These are phyloP conservation scores for Botryotinia calthae DNA, from an alignment of 2,329 filamentous ascomycete genomes.

Conservation along the genomic window DNA sequence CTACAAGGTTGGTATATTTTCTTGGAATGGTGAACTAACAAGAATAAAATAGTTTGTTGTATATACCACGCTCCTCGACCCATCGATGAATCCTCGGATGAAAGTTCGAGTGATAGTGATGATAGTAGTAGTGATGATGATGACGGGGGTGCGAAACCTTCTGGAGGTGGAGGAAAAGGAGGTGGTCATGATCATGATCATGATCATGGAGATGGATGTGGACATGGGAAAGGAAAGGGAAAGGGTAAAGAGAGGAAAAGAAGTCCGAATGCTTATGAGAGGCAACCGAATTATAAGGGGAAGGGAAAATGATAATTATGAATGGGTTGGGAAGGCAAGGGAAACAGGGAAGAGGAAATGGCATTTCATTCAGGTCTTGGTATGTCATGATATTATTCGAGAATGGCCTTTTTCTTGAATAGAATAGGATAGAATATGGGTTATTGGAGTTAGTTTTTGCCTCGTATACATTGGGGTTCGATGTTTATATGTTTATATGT, in stretches of 20 bases:
- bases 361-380: neutral
- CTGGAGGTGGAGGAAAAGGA: slow-evolving; percentile 31
- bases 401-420: neutral
- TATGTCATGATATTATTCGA: neutral
- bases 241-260: slow-evolving; percentile 48
- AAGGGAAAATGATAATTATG: neutral
- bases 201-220: slow-evolving; percentile 31
- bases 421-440: neutral
- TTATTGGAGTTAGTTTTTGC: neutral
- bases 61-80: slow-evolving; percentile 89
- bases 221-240: slow-evolving; percentile 39
- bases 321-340: neutral
- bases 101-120: slow-evolving; percentile 57
- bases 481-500: neutral
- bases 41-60: slow-evolving; percentile 73
- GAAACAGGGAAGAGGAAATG: neutral
- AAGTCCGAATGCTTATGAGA: slow-evolving; percentile 81
- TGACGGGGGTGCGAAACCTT: slow-evolving; percentile 47
- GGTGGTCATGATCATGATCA: slow-evolving; percentile 24
- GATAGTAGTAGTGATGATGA: slow-evolving; percentile 45
- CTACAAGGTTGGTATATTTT: neutral
- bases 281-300: slow-evolving; percentile 59
- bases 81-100: slow-evolving; percentile 77
- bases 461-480: neutral
- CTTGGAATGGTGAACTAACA: neutral